Evolutionary conservation across 2,329 filamentous ascomycete species (phyloP).

Genomic region (Neurospora sp.): DNA sequence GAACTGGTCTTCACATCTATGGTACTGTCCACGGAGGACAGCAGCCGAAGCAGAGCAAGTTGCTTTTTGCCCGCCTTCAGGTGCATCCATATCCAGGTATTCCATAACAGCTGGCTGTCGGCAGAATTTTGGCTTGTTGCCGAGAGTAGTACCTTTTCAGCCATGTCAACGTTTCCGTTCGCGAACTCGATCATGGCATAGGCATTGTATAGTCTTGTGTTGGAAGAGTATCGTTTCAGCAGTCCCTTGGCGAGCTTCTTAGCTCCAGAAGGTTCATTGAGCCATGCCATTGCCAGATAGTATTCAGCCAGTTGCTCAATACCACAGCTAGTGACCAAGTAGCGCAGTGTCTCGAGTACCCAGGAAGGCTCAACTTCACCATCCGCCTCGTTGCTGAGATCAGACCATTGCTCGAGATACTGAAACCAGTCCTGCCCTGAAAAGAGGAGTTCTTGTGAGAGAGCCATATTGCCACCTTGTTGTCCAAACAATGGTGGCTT

Average conservation of each 20-base stretch:
- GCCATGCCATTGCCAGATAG: conserved; percentile 55
- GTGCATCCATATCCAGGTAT: conserved; percentile 59
- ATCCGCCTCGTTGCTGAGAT: conserved; percentile 12
- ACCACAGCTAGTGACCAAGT: conserved; percentile 37
- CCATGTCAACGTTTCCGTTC: conserved; percentile 45
- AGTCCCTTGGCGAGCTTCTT: conserved; percentile 64
- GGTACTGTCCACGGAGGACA: conserved; percentile 25
- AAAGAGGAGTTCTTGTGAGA: conserved; percentile 46
- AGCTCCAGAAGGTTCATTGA: conserved; percentile 41
- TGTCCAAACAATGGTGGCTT: conserved; percentile 21
- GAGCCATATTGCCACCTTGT: conserved; percentile 19
- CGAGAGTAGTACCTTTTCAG: conserved; percentile 55
- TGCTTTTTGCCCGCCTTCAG: conserved; percentile 32
- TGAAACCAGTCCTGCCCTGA: conserved; percentile 34
- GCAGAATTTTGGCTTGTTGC: conserved; percentile 49
- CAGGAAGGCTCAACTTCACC: conserved; percentile 32
- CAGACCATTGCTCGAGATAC: conserved; percentile 23
- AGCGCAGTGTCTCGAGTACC: conserved; percentile 44
- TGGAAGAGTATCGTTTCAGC: conserved; percentile 57
- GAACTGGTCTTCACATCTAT: conserved; percentile 6
- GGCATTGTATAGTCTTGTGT: conserved; percentile 62
- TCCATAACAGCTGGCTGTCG: conserved; percentile 42
- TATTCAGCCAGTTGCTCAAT: conserved; percentile 55
- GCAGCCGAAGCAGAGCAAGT: conserved; percentile 29
- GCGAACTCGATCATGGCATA: conserved; percentile 64